phyloP scores from a whole-genome alignment of 352 stramenopile genomes.

The Pythium pyrilobum region DNA sequence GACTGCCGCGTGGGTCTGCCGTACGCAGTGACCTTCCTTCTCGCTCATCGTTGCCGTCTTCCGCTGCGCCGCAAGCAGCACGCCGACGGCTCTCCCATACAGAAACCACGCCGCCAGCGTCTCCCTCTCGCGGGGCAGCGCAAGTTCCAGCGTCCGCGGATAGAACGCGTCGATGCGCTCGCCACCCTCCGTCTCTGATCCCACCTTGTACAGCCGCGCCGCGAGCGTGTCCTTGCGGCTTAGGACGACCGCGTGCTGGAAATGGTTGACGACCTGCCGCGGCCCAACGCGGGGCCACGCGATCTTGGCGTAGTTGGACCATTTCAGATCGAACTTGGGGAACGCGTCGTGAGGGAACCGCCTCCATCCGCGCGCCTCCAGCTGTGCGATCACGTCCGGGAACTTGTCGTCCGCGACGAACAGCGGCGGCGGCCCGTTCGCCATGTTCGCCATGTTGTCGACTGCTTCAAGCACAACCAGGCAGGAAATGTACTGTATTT shows the following conservation, averaged over 20 bases:
- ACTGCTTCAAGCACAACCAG: neutral
- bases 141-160: conserved; percentile 42
- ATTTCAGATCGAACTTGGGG: conserved; percentile 54
- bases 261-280: conserved; percentile 58
- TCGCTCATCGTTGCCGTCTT: no score
- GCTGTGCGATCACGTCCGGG: conserved; percentile 34
- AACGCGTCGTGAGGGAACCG: conserved; percentile 53
- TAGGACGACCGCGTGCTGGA: conserved; percentile 54
- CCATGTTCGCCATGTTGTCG: no score
- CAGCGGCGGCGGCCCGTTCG: conserved; percentile 8
- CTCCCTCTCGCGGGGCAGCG: neutral
- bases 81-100: conserved; percentile 39
- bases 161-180: conserved; percentile 44
- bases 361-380: conserved; percentile 35
- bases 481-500: neutral
- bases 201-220: conserved; percentile 33
- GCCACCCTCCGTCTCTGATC: neutral
- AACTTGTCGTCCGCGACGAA: conserved; percentile 65
- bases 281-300: conserved; percentile 37
- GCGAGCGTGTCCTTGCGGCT: conserved; percentile 60
- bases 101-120: conserved; percentile 36
- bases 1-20: neutral
- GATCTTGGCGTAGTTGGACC: conserved; percentile 68
- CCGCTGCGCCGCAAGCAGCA: neutral
- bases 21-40: neutral